phyloP scores from a whole-genome alignment of 1,284 basidiomycete genomes.

The Peniophora sp. region DNA sequence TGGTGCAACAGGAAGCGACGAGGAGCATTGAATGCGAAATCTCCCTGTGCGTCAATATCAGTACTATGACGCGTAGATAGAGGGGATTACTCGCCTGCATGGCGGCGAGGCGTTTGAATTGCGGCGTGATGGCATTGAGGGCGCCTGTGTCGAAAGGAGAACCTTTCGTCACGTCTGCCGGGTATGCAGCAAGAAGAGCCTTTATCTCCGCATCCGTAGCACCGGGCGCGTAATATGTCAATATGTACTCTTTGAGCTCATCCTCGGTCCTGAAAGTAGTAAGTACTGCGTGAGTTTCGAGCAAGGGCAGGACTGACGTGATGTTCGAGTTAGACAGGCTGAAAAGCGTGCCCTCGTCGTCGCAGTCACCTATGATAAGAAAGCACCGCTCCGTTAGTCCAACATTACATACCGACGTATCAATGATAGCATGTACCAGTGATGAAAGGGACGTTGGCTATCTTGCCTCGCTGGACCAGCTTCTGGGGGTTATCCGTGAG shows the following conservation, averaged over 20 bases:
- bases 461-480: conserved; percentile 30
- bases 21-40: conserved; percentile 16
- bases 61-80: no score
- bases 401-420: no score
- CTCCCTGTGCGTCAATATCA: conserved; percentile 9
- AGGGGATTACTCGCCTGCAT: conserved; percentile 11
- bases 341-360: conserved; percentile 12
- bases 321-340: conserved; percentile 7
- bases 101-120: conserved; percentile 21
- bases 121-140: conserved; percentile 8
- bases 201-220: neutral
- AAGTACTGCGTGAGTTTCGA: neutral
- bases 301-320: conserved; percentile 2
- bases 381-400: no score
- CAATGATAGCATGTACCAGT: conserved; percentile 25
- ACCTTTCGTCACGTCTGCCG: conserved; percentile 11
- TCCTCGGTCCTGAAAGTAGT: neutral
- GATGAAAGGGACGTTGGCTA: conserved; percentile 39
- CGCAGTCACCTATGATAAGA: conserved; percentile 9
- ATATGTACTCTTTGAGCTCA: neutral
- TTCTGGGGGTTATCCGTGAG: conserved; percentile 33
- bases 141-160: conserved; percentile 21
- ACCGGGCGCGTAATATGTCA: neutral
- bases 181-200: conserved; percentile 10
- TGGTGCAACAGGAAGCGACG: conserved; percentile 10